phyloP scores from a whole-genome alignment of 164 flowering plant genomes.

The Annona cherimola region DNA sequence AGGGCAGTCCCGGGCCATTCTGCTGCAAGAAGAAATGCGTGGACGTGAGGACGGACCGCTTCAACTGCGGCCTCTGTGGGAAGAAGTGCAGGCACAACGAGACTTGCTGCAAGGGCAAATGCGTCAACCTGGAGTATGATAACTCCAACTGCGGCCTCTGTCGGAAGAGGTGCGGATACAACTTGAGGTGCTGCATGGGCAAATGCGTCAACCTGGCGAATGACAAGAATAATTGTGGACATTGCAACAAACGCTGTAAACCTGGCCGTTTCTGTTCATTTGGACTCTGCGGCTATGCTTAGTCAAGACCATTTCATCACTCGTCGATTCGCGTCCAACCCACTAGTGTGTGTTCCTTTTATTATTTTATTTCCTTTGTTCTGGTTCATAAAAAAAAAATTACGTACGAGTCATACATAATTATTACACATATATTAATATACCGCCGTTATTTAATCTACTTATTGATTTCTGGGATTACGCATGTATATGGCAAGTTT shows the following conservation, averaged over 20 bases:
- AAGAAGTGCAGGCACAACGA: conserved; percentile 18
- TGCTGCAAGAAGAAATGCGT: conserved; percentile 23
- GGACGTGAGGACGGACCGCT: conserved; percentile 11
- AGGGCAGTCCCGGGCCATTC: conserved; percentile 12
- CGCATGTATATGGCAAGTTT: too few species aligned
- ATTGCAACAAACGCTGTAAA: conserved; percentile 24
- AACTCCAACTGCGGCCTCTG: conserved; percentile 17
- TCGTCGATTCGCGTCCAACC: background rate
- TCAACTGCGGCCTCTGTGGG: conserved; percentile 22
- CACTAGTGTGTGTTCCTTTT: conserved; percentile 12
- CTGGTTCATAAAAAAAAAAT: too few species aligned
- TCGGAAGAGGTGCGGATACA: conserved; percentile 16
- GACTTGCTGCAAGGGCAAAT: conserved; percentile 19
- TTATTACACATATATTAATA: too few species aligned
- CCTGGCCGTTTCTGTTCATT: conserved; percentile 17
- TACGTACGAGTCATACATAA: too few species aligned
- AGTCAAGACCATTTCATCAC: background rate
- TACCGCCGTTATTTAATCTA: too few species aligned
- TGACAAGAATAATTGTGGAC: conserved; percentile 24
- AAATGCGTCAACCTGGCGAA: conserved; percentile 20
- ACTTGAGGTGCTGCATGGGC: conserved; percentile 27
- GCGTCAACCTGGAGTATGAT: conserved; percentile 14
- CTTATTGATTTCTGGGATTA: too few species aligned
- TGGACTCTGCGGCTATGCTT: conserved; percentile 32
- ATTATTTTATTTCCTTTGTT: conserved; percentile 10